Base-by-base conservation (phyloP, 495 filamentous ascomycete genomes). In the Trichoderma orchidacearum region DNA sequence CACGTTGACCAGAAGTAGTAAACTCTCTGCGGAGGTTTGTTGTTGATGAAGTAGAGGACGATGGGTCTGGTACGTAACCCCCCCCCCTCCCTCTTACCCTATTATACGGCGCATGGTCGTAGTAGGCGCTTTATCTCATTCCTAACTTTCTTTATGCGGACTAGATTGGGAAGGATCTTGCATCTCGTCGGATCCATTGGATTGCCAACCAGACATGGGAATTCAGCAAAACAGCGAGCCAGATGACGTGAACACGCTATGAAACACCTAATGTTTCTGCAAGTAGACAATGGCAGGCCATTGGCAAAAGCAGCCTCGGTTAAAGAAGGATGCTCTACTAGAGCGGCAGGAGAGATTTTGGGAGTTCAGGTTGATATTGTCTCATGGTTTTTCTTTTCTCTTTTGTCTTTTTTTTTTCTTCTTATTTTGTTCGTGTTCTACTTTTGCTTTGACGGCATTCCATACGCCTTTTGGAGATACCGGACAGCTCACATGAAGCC, bases 31-130 rank as follows among this genome's bases (percentile, higher is more conserved):
- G 62, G 4, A 66, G 58, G 38, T 60, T 73, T 21, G 68, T 65
- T 9, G 75, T 80, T 8, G 77, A 79, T 18, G 77, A 80, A 31
- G 59, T 72, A 53, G 78, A 80, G 57, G 78, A 80, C 38, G 77
- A 81, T 32, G 75, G 68, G 61, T 79, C 76, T 45, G 78, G 78
- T 76, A 76, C 65, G 76, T 74, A 5, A 29, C 25, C 2, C 11
- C 6, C 18, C 9, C 1, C 50, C 23, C 27, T 13, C 18, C 27
- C 9, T 12, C 18, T 51, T 3, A 18, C 2, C 9, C 6, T n/a
- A 11, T 53, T 18, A n/a, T n/a, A n/a, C n/a, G n/a, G n/a, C n/a
- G 25, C 45, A 70, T 73, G 65, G 66, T 69, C 61, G 58, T 15
- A 3, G n/a, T 35, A 3, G n/a, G 32, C 3, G 5, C 12, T 35